phyloP scores from a whole-genome alignment of 2,329 filamentous ascomycete genomes.

The Raffaelea ambrosiae region DNA sequence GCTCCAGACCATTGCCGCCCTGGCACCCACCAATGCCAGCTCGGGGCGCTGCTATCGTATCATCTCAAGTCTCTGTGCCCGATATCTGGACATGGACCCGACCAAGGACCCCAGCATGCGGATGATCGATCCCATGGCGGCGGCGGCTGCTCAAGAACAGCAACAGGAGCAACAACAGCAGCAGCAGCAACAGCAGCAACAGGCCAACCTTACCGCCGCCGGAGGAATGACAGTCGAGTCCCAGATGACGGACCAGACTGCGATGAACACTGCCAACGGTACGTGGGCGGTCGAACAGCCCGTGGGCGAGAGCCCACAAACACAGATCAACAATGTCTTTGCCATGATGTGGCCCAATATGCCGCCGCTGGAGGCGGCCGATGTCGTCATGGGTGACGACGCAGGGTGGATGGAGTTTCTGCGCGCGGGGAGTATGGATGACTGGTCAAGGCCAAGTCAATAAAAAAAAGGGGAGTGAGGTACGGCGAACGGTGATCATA shows the following conservation, averaged over 20 bases:
- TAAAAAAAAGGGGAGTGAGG: too few species aligned
- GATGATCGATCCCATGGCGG: not conserved
- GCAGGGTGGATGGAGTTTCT: constrained; percentile 27
- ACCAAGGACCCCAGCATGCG: not conserved
- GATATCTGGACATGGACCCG: constrained; percentile 19
- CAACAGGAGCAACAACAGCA: too few species aligned
- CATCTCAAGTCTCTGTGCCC: constrained; percentile 31
- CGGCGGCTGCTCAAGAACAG: too few species aligned
- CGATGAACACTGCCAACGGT: too few species aligned
- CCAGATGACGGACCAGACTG: too few species aligned
- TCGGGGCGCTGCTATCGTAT: constrained; percentile 31
- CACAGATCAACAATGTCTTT: constrained; percentile 32
- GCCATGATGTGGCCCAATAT: constrained; percentile 38
- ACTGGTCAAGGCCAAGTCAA: too few species aligned
- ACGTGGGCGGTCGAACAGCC: constrained; percentile 8
- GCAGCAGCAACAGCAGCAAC: too few species aligned
- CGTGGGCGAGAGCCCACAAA: constrained; percentile 29
- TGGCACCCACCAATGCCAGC: constrained; percentile 29
- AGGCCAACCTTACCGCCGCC: too few species aligned
- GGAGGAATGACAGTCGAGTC: too few species aligned
- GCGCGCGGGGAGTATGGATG: not conserved
- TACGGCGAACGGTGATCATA: too few species aligned
- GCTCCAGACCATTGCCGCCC: constrained; percentile 25
- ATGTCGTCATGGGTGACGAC: constrained; percentile 28
- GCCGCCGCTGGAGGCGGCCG: constrained; percentile 24